These are phyloP conservation scores for Carex arenaria DNA, from an alignment of 202 grass and related monocot species.

Conservation along the genomic window DNA sequence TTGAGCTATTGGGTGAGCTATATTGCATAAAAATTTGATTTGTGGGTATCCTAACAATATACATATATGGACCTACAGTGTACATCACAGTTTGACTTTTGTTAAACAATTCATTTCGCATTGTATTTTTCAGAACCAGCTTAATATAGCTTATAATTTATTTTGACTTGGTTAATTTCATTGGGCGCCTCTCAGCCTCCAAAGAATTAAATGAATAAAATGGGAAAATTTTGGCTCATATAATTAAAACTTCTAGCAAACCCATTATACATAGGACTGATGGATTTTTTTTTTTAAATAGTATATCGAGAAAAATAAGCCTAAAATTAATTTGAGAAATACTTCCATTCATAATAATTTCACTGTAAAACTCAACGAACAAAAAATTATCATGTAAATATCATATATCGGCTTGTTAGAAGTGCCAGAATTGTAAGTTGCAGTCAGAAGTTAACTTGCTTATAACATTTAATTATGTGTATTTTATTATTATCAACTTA, in stretches of 20 bases:
- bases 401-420: background rate
- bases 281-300: background rate
- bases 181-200: background rate
- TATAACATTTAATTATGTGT: too few species aligned
- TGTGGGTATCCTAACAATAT: background rate
- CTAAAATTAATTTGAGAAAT: background rate
- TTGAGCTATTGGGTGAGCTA: too few species aligned
- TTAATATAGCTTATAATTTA: background rate
- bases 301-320: background rate
- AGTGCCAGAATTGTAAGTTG: background rate
- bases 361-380: background rate
- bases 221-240: background rate
- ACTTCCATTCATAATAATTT: background rate
- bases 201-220: background rate
- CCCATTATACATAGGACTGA: background rate
- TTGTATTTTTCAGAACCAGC: background rate
- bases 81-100: background rate
- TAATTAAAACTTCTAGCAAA: too few species aligned
- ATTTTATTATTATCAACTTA: background rate
- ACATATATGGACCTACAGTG: background rate
- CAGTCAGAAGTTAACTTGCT: background rate
- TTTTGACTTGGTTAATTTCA: background rate
- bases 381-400: background rate
- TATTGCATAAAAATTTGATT: background rate
- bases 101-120: background rate